Percentiles rank a stretch among this genome's conserved stretches.
Evolutionary conservation across 2,329 filamentous ascomycete genomes (phyloP).

Genomic region (Fusarium sp.): DNA sequence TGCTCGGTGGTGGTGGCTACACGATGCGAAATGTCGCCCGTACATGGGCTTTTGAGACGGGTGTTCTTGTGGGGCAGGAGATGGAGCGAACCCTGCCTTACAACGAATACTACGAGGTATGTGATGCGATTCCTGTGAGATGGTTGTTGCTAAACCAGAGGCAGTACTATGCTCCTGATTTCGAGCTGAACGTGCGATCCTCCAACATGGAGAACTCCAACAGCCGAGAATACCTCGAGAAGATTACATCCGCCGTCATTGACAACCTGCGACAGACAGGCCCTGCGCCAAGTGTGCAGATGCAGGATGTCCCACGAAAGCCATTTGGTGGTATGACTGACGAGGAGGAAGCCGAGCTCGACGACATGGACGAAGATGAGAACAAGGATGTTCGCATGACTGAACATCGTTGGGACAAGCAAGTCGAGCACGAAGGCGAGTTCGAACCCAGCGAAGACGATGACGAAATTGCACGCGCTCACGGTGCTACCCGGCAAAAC

Average conservation of each 20-base stretch:
- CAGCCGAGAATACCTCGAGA: conserved; percentile 82
- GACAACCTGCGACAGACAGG: conserved; percentile 90
- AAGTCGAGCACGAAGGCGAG: conserved; percentile 80
- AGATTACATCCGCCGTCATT: conserved; percentile 83
- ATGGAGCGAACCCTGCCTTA: conserved; percentile 89
- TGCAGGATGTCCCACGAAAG: conserved; percentile 79
- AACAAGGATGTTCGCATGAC: conserved; percentile 88
- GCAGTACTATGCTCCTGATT: conserved; percentile 91
- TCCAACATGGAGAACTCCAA: conserved; percentile 94
- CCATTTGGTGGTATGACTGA: conserved; percentile 73
- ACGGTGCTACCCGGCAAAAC: conserved; percentile 73
- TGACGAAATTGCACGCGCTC: conserved; percentile 80
- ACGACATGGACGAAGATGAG: conserved; percentile 83
- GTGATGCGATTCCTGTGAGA: conserved; percentile 45
- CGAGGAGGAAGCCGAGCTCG: conserved; percentile 74
- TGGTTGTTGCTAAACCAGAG: conserved; percentile 34
- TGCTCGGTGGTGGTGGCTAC: conserved; percentile 95
- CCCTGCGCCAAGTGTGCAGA: conserved; percentile 89
- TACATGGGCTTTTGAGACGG: conserved; percentile 97
- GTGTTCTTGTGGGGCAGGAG: conserved; percentile 84
- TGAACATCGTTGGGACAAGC: conserved; percentile 84
- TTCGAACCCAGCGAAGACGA: conserved; percentile 86
- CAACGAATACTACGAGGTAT: conserved; percentile 92
- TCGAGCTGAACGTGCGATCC: conserved; percentile 88
- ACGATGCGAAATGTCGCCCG: conserved; percentile 97